These are phyloP conservation scores for Paraurostyla sp. DNA, from an alignment of 73 alveolate species.

Conservation along the genomic window DNA sequence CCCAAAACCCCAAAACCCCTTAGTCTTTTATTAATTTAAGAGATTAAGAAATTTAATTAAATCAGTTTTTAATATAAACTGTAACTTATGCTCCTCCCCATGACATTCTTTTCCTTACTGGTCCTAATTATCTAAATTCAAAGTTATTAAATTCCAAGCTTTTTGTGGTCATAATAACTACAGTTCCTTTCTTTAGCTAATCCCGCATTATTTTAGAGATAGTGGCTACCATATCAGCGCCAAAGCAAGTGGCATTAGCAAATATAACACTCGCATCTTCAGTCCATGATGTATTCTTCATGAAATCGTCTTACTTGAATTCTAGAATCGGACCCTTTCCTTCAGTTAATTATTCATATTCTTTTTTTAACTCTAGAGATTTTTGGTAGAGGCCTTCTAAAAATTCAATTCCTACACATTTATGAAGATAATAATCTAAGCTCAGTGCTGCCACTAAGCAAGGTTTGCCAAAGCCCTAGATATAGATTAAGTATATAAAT, in stretches of 20 bases:
- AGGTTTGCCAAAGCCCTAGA: constrained; percentile 58
- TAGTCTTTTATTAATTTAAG: no score
- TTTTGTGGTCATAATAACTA: constrained; percentile 23
- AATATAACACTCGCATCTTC: constrained; percentile 36
- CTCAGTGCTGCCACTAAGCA: constrained; percentile 24
- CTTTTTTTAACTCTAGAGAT: neutral
- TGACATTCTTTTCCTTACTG: constrained; percentile 28
- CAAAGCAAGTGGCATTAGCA: constrained; percentile 65
- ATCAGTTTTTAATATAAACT: constrained; percentile 27
- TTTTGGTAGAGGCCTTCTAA: constrained; percentile 18
- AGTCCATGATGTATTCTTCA: constrained; percentile 33
- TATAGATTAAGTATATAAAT: neutral
- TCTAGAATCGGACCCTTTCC: neutral
- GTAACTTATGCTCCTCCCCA: constrained; percentile 51
- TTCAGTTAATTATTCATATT: neutral
- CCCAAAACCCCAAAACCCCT: constrained; percentile 49
- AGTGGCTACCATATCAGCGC: neutral
- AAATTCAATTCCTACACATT: constrained; percentile 35
- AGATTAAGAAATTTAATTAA: neutral
- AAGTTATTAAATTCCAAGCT: neutral
- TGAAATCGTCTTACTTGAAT: constrained; percentile 51
- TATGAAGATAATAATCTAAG: neutral
- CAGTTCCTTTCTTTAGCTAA: neutral
- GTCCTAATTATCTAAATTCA: neutral
- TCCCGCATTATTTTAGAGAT: neutral